phyloP scores from a whole-genome alignment of 768 basidiomycete genomes.

The Collybiopsis luxurians region DNA sequence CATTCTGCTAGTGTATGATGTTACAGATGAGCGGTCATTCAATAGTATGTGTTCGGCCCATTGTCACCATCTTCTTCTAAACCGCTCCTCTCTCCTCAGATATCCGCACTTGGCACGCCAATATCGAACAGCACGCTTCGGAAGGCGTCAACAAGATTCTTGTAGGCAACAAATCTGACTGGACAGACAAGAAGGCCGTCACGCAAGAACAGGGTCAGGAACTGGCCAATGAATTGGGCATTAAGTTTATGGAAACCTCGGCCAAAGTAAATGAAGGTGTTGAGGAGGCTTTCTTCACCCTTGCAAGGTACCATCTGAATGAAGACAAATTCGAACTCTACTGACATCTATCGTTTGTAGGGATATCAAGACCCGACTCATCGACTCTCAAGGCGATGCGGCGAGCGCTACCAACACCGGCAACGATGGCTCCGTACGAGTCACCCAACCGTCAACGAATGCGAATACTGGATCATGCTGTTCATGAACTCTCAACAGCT shows the following conservation, averaged over 20 bases:
- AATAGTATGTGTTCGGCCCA: conserved; percentile 66
- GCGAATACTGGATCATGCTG: conserved; percentile 52
- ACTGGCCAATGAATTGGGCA: conserved; percentile 90
- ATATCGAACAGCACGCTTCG: conserved; percentile 98
- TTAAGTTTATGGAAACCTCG: conserved; percentile 96
- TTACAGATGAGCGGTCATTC: conserved; percentile 92
- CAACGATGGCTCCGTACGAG: conserved; percentile 60
- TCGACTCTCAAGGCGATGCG: conserved; percentile 85
- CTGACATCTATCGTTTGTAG: conserved; percentile 35
- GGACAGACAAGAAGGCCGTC: conserved; percentile 93
- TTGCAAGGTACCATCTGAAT: conserved; percentile 67
- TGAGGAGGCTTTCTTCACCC: conserved; percentile 97
- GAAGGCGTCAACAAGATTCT: conserved; percentile 99
- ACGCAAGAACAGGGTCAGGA: conserved; percentile 90
- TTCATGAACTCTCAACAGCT: conserved; percentile 18
- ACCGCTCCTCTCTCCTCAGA: conserved; percentile 45
- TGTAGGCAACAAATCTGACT: conserved; percentile 98
- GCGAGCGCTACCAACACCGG: conserved; percentile 36
- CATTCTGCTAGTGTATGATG: conserved; percentile 97
- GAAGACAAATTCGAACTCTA: background rate
- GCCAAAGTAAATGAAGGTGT: conserved; percentile 98
- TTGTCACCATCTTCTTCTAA: conserved; percentile 5
- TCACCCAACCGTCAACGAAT: conserved; percentile 56
- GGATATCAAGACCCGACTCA: conserved; percentile 96
- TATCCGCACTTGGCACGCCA: conserved; percentile 97